phyloP scores from a whole-genome alignment of 1,139 yeast genomes.

The Pichia norvegensis region DNA sequence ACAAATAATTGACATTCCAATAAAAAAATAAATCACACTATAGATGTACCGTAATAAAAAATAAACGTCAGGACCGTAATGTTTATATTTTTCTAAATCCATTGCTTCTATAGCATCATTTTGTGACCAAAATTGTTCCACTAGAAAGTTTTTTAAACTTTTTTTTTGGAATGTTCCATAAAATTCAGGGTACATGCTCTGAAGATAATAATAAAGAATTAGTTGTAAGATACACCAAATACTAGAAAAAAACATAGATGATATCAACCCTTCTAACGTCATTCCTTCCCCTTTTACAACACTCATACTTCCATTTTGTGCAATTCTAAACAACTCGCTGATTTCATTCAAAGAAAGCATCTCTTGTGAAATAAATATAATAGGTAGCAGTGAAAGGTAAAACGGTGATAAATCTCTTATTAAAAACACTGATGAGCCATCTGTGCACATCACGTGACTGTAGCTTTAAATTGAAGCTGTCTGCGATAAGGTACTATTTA shows the following conservation, averaged over 20 bases:
- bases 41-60: conserved; percentile 50
- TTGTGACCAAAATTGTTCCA: background rate
- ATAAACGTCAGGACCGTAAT: conserved; percentile 58
- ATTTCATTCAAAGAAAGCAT: background rate
- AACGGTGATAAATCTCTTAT: no score
- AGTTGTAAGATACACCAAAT: conserved; percentile 47
- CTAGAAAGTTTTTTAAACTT: background rate
- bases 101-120: conserved; percentile 24
- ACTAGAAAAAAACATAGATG: conserved; percentile 44
- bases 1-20: conserved; percentile 33
- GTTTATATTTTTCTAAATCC: conserved; percentile 35
- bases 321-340: conserved; percentile 9
- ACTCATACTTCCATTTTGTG: conserved; percentile 9
- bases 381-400: no score
- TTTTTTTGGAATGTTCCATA: background rate
- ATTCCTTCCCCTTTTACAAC: conserved; percentile 27
- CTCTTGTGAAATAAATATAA: background rate
- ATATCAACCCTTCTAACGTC: conserved; percentile 39
- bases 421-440: no score
- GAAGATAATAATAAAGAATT: conserved; percentile 38
- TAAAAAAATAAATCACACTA: conserved; percentile 41
- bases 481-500: no score
- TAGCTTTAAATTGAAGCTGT: no score
- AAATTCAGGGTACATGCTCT: conserved; percentile 31
- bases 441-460: no score